Conservation (phyloP, 257 asterid genomes). For the Solanum ossicruentum region DNA sequence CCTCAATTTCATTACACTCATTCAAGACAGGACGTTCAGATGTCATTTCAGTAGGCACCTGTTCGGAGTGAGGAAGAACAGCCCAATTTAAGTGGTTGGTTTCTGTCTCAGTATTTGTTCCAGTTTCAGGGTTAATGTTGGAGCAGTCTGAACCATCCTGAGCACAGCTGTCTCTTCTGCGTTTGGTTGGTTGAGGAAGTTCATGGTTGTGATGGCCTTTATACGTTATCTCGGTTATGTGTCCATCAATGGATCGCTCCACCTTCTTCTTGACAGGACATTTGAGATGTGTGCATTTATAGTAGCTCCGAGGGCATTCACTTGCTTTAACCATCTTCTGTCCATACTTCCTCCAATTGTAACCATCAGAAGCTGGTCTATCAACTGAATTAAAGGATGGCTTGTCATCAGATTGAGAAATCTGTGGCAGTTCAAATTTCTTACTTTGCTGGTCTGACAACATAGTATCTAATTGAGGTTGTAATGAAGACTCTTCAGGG, state of each 20-base stretch:
- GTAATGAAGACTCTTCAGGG: background rate
- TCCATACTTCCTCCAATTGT: constrained; percentile 98
- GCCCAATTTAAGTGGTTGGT: constrained; percentile 11
- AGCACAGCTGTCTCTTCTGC: constrained; percentile 33
- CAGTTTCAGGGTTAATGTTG: constrained; percentile 13
- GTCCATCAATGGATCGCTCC: constrained; percentile 68
- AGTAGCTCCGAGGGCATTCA: constrained; percentile 91
- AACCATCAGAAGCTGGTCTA: constrained; percentile 78
- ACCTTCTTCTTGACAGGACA: constrained; percentile 93
- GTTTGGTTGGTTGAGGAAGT: constrained; percentile 41
- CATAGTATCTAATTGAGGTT: constrained; percentile 10
- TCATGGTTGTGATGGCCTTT: constrained; percentile 88
- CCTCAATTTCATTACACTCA: constrained; percentile 28
- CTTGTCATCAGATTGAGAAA: constrained; percentile 41
- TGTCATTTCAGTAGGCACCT: constrained; percentile 7
- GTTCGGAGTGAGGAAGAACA: constrained; percentile 7
- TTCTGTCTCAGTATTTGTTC: constrained; percentile 13
- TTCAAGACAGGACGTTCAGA: constrained; percentile 8
- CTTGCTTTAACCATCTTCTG: constrained; percentile 86
- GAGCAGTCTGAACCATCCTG: constrained; percentile 16
- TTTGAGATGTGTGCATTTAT: constrained; percentile 54
- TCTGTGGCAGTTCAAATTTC: constrained; percentile 30
- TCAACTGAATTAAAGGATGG: constrained; percentile 16
- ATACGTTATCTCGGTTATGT: constrained; percentile 64
- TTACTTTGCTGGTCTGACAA: constrained; percentile 18